phyloP scores from a whole-genome alignment of 768 basidiomycete species.

The Trametes punicea region DNA sequence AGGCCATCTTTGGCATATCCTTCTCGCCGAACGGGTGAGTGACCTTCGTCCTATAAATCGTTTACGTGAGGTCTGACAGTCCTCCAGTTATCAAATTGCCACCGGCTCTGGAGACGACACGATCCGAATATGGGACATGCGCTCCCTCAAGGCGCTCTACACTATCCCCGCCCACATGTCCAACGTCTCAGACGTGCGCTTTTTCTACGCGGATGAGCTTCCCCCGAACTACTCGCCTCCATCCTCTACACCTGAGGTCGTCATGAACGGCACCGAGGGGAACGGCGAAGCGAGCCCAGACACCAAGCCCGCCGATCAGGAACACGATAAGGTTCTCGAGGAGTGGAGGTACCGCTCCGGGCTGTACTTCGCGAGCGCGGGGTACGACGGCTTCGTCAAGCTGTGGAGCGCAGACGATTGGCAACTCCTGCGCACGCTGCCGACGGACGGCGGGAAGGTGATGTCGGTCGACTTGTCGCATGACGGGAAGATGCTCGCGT shows the following conservation, averaged over 20 bases:
- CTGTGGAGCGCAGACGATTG: conserved; percentile 98
- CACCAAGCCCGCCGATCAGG: conserved; percentile 14
- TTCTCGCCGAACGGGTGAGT: conserved; percentile 93
- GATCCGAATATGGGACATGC: conserved; percentile 98
- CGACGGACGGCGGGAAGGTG: conserved; percentile 96
- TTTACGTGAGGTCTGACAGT: neutral
- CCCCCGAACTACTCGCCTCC: conserved; percentile 31
- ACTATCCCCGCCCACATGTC: conserved; percentile 96
- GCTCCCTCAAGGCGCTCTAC: conserved; percentile 87
- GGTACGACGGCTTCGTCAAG: conserved; percentile 94
- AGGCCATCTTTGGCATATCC: conserved; percentile 84
- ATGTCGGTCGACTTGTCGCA: conserved; percentile 94
- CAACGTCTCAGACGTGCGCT: conserved; percentile 92
- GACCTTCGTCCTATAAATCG: neutral
- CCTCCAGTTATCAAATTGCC: conserved; percentile 86
- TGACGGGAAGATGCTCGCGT: conserved; percentile 81
- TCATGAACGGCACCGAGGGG: conserved; percentile 45
- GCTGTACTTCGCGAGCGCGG: conserved; percentile 87
- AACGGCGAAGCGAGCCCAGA: conserved; percentile 24
- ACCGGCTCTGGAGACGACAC: conserved; percentile 98
- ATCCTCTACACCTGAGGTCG: conserved; percentile 30
- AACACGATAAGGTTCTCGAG: conserved; percentile 41
- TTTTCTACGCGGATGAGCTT: conserved; percentile 73
- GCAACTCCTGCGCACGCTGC: conserved; percentile 84
- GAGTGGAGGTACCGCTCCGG: conserved; percentile 85